Percentiles rank a stretch among this genome's conserved stretches.
phyloP scores from a whole-genome alignment of 1,139 yeast species.

The Kazachstania sp. region DNA sequence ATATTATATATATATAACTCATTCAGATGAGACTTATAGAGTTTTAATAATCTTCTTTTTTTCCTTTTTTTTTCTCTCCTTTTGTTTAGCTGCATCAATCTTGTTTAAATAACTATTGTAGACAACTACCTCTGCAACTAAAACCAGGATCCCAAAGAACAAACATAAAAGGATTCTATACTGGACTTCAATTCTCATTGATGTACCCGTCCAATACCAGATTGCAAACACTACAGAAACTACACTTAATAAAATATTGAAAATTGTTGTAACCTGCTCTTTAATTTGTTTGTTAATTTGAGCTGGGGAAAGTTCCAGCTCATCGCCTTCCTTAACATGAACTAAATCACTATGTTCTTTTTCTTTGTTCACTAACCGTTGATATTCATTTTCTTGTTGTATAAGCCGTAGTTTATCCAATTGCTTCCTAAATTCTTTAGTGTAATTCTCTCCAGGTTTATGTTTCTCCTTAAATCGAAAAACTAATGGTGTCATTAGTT shows the following conservation, averaged over 20 bases:
- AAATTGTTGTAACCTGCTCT: constrained; percentile 73
- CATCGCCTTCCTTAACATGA: constrained; percentile 27
- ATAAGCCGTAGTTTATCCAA: constrained; percentile 48
- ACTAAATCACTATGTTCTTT: not conserved
- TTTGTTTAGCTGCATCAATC: constrained; percentile 57
- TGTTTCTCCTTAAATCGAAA: constrained; percentile 19
- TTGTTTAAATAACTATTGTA: constrained; percentile 68
- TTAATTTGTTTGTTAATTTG: constrained; percentile 62
- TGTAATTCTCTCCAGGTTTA: constrained; percentile 31
- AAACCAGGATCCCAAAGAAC: constrained; percentile 60
- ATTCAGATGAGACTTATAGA: not conserved
- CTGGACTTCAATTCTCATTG: constrained; percentile 45
- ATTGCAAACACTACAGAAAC: constrained; percentile 78
- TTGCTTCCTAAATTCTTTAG: constrained; percentile 51
- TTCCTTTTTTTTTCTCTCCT: constrained; percentile 53
- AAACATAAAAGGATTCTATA: constrained; percentile 59
- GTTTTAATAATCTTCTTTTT: constrained; percentile 43
- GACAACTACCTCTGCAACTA: constrained; percentile 87
- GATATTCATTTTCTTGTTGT: constrained; percentile 62
- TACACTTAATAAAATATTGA: constrained; percentile 71
- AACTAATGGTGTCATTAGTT: constrained; percentile 17
- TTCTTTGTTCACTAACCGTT: constrained; percentile 39
- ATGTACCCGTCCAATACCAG: constrained; percentile 84
- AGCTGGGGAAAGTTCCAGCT: constrained; percentile 37
- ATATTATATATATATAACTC: constrained; percentile 1